Evolutionary conservation across 2,329 filamentous ascomycete genomes (phyloP).

Genomic region (Ilyonectria destructans): DNA sequence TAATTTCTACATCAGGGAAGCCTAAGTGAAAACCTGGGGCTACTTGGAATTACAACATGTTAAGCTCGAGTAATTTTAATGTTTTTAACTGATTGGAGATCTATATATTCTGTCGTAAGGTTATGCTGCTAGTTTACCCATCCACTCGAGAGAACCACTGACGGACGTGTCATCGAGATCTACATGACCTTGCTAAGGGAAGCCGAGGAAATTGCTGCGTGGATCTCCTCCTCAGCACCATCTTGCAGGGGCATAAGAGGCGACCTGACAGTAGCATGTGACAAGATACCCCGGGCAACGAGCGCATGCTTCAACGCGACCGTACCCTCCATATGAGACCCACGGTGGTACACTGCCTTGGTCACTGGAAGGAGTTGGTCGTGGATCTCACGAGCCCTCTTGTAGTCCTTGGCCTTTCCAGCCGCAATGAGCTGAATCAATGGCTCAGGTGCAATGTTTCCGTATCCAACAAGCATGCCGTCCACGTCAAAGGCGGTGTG

Average conservation of each 20-base stretch:
- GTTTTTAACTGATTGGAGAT: too few species aligned
- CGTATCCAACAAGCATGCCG: constrained; percentile 69
- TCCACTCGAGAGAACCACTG: too few species aligned
- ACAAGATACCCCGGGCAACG: constrained; percentile 65
- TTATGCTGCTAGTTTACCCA: too few species aligned
- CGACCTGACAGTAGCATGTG: constrained; percentile 66
- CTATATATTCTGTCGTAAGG: too few species aligned
- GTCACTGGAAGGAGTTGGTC: constrained; percentile 67
- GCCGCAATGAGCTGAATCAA: constrained; percentile 67
- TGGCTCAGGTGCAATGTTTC: constrained; percentile 67
- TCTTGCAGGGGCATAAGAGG: constrained; percentile 62
- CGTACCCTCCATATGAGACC: constrained; percentile 70
- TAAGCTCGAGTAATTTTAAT: too few species aligned
- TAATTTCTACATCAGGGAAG: too few species aligned
- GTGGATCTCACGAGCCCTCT: constrained; percentile 64
- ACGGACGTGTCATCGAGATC: background rate
- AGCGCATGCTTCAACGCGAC: constrained; percentile 68
- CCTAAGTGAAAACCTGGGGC: too few species aligned
- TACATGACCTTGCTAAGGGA: constrained; percentile 43
- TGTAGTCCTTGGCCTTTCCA: constrained; percentile 66
- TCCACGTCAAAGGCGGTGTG: constrained; percentile 69
- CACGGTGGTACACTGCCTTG: constrained; percentile 69
- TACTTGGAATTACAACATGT: too few species aligned
- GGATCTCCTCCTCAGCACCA: constrained; percentile 62
- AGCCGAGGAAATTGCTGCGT: constrained; percentile 56